Evolutionary conservation across 768 basidiomycete species (phyloP).

Genomic region (Kwoniella dendrophila): DNA sequence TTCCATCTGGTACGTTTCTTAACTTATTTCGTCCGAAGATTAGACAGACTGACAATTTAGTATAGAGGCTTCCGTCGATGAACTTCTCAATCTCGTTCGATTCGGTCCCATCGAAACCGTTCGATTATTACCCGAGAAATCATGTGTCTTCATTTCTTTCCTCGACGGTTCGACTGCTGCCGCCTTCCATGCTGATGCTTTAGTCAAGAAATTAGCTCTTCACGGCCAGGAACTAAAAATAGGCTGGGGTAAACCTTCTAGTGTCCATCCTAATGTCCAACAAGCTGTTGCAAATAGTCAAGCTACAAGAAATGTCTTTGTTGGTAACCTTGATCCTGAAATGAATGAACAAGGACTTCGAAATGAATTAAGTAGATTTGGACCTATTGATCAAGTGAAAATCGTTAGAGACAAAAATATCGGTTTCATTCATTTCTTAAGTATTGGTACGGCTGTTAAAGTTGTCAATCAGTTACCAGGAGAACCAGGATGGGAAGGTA

Average conservation of each 20-base stretch:
- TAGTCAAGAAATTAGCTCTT: slow-evolving; percentile 86
- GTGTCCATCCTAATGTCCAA: slow-evolving; percentile 81
- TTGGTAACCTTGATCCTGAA: slow-evolving; percentile 86
- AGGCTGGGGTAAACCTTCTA: slow-evolving; percentile 95
- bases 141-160: slow-evolving; percentile 97
- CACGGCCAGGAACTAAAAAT: slow-evolving; percentile 97
- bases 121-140: slow-evolving; percentile 92
- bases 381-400: slow-evolving; percentile 98
- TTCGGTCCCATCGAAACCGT: slow-evolving; percentile 95
- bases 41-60: slow-evolving; percentile 2
- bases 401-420: slow-evolving; percentile 99
- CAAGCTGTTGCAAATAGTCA: slow-evolving; percentile 88
- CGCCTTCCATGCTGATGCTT: slow-evolving; percentile 95
- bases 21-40: neutral
- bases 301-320: slow-evolving; percentile 93
- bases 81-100: slow-evolving; percentile 94
- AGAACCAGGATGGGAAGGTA: slow-evolving; percentile 91
- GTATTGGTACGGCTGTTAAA: slow-evolving; percentile 93
- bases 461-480: slow-evolving; percentile 91
- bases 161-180: slow-evolving; percentile 88
- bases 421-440: slow-evolving; percentile 97
- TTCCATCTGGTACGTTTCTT: slow-evolving; percentile 65
- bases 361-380: slow-evolving; percentile 88
- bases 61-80: slow-evolving; percentile 88
- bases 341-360: slow-evolving; percentile 89